phyloP scores from a whole-genome alignment of 106 monocot species.

The Phalaenopsis equestris region DNA sequence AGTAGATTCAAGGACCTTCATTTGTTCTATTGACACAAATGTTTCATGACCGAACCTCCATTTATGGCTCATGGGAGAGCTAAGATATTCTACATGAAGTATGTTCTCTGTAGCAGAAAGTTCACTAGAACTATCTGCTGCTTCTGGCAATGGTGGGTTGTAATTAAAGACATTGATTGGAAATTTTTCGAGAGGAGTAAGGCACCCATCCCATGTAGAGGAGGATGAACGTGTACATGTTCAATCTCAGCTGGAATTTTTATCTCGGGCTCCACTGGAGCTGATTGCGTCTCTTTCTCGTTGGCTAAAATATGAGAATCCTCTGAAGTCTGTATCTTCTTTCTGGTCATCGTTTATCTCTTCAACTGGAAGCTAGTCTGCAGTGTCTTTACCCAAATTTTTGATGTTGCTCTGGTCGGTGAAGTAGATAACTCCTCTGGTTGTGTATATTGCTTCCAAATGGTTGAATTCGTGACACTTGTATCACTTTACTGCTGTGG shows the following conservation, averaged over 20 bases:
- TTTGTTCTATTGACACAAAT: conserved; percentile 23
- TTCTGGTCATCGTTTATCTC: too few relatives aligned
- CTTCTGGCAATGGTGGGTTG: conserved; percentile 29
- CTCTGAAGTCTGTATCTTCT: too few relatives aligned
- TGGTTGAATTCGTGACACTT: too few relatives aligned
- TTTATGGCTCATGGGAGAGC: conserved; percentile 18
- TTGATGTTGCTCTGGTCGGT: too few relatives aligned
- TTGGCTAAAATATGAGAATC: too few relatives aligned
- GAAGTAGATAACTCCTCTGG: too few relatives aligned
- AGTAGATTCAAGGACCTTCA: conserved; percentile 38
- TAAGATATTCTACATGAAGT: conserved; percentile 28
- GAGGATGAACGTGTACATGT: conserved; percentile 36
- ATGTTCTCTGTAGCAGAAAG: conserved; percentile 24
- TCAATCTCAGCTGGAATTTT: conserved; percentile 19
- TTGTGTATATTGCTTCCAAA: too few relatives aligned
- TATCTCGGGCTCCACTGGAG: too few relatives aligned
- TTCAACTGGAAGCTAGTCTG: too few relatives aligned
- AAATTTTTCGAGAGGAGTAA: conserved; percentile 44
- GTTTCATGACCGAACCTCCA: conserved; percentile 15
- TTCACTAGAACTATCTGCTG: conserved; percentile 45
- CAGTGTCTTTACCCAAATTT: too few relatives aligned
- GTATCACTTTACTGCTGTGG: too few relatives aligned
- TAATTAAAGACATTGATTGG: conserved; percentile 26
- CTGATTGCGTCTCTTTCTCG: too few relatives aligned
- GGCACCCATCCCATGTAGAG: conserved; percentile 41